A percentile compares a stretch with the other conserved stretches of the same genome.
Conservation (phyloP, 2,329 filamentous ascomycete genomes). For the Aspergillus niger region DNA sequence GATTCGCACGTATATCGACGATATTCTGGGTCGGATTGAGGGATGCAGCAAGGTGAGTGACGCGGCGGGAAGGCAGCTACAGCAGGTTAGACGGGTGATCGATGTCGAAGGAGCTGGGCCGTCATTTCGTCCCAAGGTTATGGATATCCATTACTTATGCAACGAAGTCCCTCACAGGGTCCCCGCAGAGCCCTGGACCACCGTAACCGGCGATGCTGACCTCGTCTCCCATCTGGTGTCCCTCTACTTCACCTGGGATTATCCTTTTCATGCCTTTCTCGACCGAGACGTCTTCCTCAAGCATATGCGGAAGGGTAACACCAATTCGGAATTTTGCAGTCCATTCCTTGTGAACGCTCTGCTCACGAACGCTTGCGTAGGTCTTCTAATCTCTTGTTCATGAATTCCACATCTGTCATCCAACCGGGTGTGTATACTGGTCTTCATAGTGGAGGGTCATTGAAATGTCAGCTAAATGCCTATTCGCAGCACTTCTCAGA, state of each 20-base stretch:
- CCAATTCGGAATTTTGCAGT: slow-evolving; percentile 73
- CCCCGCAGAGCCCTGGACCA: slow-evolving; percentile 68
- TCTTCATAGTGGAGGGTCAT: background rate
- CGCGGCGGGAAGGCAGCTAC: slow-evolving; percentile 27
- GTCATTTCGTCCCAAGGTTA: slow-evolving; percentile 40
- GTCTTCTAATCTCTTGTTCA: slow-evolving; percentile 16
- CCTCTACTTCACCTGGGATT: slow-evolving; percentile 94
- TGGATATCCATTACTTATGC: slow-evolving; percentile 45
- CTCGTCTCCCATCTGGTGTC: slow-evolving; percentile 80
- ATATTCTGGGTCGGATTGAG: slow-evolving; percentile 29
- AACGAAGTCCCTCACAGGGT: slow-evolving; percentile 38
- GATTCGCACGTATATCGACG: slow-evolving; percentile 37
- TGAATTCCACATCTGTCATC: background rate
- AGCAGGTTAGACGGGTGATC: slow-evolving; percentile 32
- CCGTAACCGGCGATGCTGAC: slow-evolving; percentile 71
- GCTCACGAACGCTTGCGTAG: slow-evolving; percentile 59
- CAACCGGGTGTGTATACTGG: background rate
- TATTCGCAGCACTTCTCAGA: slow-evolving; percentile 39
- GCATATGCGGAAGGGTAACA: slow-evolving; percentile 35
- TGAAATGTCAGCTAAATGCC: background rate
- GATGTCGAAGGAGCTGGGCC: slow-evolving; percentile 35
- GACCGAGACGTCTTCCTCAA: slow-evolving; percentile 75
- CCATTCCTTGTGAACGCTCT: slow-evolving; percentile 88
- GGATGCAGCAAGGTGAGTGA: slow-evolving; percentile 16
- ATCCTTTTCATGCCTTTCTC: slow-evolving; percentile 80